Conservation (phyloP, 1,284 basidiomycete genomes). For the Volvariella surrecta region DNA sequence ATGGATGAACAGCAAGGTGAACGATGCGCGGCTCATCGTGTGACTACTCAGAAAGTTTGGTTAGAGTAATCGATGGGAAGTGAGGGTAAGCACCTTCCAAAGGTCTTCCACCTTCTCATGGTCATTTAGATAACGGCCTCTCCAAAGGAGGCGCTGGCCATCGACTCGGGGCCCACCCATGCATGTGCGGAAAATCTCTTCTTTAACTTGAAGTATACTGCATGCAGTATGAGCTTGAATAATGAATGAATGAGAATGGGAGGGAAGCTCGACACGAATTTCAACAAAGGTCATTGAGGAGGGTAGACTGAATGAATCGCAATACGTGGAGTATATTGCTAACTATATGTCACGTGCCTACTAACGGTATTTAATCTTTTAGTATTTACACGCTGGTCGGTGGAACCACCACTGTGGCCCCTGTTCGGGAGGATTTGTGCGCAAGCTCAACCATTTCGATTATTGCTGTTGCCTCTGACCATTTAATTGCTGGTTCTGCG, state of each 20-base stretch:
- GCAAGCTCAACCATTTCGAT: slow-evolving; percentile 72
- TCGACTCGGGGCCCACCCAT: slow-evolving; percentile 55
- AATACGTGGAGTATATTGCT: slow-evolving; percentile 8
- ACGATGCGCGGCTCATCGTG: slow-evolving; percentile 50
- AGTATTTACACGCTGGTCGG: slow-evolving; percentile 6
- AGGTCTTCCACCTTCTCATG: slow-evolving; percentile 55
- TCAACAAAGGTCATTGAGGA: slow-evolving; percentile 32
- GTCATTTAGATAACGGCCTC: slow-evolving; percentile 58
- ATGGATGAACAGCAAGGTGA: slow-evolving; percentile 69
- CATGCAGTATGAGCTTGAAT: slow-evolving; percentile 39
- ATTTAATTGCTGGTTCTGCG: slow-evolving; percentile 52
- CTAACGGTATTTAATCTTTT: background rate
- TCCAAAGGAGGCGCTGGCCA: slow-evolving; percentile 69
- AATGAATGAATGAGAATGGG: slow-evolving; percentile 57
- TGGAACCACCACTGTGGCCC: slow-evolving; percentile 27
- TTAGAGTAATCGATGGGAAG: slow-evolving; percentile 8
- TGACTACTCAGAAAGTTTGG: slow-evolving; percentile 28
- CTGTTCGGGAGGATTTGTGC: slow-evolving; percentile 53
- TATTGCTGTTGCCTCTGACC: slow-evolving; percentile 59
- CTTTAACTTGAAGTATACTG: slow-evolving; percentile 58
- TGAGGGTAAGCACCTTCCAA: slow-evolving; percentile 49
- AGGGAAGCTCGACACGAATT: slow-evolving; percentile 66
- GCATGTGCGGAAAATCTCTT: slow-evolving; percentile 51
- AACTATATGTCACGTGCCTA: slow-evolving; percentile 17
- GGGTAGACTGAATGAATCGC: slow-evolving; percentile 8